These are phyloP conservation scores for Kodamaea lidongshanica DNA, from an alignment of 805 yeast species.

Conservation along the genomic window DNA sequence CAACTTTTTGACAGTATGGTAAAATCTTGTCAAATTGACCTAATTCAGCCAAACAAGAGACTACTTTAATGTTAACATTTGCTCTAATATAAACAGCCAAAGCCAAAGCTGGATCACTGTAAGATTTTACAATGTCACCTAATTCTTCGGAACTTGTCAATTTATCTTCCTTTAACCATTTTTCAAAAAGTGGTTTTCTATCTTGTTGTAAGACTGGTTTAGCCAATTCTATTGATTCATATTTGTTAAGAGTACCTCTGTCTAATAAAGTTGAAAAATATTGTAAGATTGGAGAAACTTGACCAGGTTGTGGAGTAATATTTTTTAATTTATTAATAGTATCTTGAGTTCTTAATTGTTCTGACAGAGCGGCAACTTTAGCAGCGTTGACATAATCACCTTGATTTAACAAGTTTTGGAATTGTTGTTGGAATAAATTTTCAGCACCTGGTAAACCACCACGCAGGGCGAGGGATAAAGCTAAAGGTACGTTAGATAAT, in stretches of 20 bases:
- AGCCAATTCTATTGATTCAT: conserved; percentile 93
- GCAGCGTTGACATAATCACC: conserved; percentile 94
- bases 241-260: conserved; percentile 85
- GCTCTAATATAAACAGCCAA: conserved; percentile 86
- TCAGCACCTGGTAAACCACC: conserved; percentile 99
- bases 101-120: conserved; percentile 72
- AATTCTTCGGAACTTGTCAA: conserved; percentile 92
- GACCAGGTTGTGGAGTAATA: conserved; percentile 88
- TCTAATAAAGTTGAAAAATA: conserved; percentile 89
- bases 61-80: conserved; percentile 79
- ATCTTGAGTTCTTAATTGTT: conserved; percentile 86
- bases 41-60: conserved; percentile 84
- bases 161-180: conserved; percentile 94
- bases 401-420: conserved; percentile 71
- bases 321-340: conserved; percentile 89
- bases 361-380: conserved; percentile 92
- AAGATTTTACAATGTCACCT: conserved; percentile 91
- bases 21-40: conserved; percentile 95
- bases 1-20: conserved; percentile 87
- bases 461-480: conserved; percentile 83
- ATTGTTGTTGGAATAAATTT: conserved; percentile 82
- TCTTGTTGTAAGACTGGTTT: conserved; percentile 94
- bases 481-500: conserved; percentile 79
- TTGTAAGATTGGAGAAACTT: conserved; percentile 87
- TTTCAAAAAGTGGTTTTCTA: conserved; percentile 87